Conservation (phyloP, 495 filamentous ascomycete genomes). For the Pyrenopolyporus hunteri region DNA sequence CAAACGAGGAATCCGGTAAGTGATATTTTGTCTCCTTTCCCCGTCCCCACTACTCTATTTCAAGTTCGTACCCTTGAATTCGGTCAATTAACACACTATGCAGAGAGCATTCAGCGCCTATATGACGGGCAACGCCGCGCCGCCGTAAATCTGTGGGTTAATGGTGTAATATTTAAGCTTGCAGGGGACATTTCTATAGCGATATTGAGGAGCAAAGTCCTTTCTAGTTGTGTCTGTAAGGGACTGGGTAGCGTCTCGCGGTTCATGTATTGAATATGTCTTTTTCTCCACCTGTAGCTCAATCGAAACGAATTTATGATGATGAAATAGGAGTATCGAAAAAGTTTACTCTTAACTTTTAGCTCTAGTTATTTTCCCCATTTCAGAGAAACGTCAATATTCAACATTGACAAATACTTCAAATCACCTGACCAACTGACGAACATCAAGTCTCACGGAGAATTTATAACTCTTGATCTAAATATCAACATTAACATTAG, state of each 20-base stretch:
- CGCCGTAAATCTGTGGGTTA: constrained; percentile 20
- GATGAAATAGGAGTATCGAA: too few relatives aligned
- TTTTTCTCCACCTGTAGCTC: not conserved
- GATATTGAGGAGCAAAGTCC: not conserved
- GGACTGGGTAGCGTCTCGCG: not conserved
- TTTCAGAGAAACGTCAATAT: too few relatives aligned
- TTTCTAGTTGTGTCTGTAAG: constrained; percentile 1
- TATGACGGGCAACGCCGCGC: constrained; percentile 51
- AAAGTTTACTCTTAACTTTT: too few relatives aligned
- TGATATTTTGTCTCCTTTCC: constrained; percentile 12
- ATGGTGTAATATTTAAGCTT: not conserved
- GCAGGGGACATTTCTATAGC: not conserved
- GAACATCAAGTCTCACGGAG: too few relatives aligned
- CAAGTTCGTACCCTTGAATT: not conserved
- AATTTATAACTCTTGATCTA: too few relatives aligned
- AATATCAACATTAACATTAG: too few relatives aligned
- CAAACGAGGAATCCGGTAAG: constrained; percentile 86
- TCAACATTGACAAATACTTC: too few relatives aligned
- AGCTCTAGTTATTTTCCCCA: too few relatives aligned
- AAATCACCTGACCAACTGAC: too few relatives aligned
- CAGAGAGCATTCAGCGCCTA: constrained; percentile 54
- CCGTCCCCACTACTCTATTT: not conserved
- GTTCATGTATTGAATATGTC: constrained; percentile 25
- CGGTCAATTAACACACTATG: constrained; percentile 15
- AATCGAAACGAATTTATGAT: too few relatives aligned